Base-by-base conservation (phyloP, 306 rosid species). In the Malus orientalis region DNA sequence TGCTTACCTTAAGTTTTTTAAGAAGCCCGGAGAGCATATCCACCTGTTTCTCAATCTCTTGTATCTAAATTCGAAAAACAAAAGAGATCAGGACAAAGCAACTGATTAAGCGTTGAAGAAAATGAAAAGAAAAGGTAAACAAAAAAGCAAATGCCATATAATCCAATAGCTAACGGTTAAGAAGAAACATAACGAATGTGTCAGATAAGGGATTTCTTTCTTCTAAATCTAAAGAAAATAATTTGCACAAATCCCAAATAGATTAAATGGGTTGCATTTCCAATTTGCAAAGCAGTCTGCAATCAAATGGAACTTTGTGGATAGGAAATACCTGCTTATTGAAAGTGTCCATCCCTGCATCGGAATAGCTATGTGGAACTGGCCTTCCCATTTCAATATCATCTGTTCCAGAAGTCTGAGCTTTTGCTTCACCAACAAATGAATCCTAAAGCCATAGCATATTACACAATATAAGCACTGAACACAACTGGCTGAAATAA, bases 351-450 rank as follows among this genome's bases (percentile, higher is more conserved):
- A 89, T 89, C 74, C 93, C 98, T 68, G 82, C 38, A 80, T 89
- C 91, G 47, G 86, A 72, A 74, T 80, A 78, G 83, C 83, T 84
- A 36, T 49, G 55, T 49, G 84, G 83, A 69, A 66, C 80, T 68
- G 78, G 96, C 61, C 80, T 86, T 79, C 97, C 98, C 96, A 90
- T 92, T 84, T 94, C 98, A 32, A 94, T 79, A 83, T 94, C 98
- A 78, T 71, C 76, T 83, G 80, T 86, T 84, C 93, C 86, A 2
- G 93, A 87, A 86, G 95, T 89, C 66, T 79, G 93, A 2, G 84
- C 90, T 76, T 60, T 86, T 75, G 75, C 88, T 76, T 90, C 90
- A 47, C 82, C 67, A 76, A 78, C 91, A 78, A 90, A 94, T 5
- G 97, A 94, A 86, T 94, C 97, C 98, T 90, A 78, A 71, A 79